Base-by-base conservation (phyloP, 169 alveolate species). In the Plasmodium berghei region DNA sequence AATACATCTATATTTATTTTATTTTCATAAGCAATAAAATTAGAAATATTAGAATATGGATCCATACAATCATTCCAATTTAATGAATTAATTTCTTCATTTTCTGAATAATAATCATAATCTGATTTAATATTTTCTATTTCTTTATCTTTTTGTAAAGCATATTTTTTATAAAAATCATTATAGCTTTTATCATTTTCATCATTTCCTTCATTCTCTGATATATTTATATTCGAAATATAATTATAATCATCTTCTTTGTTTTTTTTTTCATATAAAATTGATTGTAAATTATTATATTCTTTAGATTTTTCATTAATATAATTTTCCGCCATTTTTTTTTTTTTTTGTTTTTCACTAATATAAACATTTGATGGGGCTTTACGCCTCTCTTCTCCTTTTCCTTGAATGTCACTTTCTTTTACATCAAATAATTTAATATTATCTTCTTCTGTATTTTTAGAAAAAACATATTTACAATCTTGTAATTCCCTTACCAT, bases 401-500 rank as follows among this genome's bases (percentile, higher is more conserved):
- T 58, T 59, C 70, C 71, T 40, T 66, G n/a, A 54, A 73, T 72
- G n/a, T 46, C 63, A 46, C 24, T 77, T 55, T 83, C 92, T 52
- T 75, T 91, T 34, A 18, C 90, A 55, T 80, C 90, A 72, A 85
- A 92, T 42, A 73, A 72, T 18, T 56, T 55, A 40, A 72, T 55
- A 70, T 91, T 90, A 14, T 92, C 94, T 26, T 86, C 74, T 45
- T 91, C 92, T 9, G 67, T 55, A 22, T 69, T 42, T 42, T 92
- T 72, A 72, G 88, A 73, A 66, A 54, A 89, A 63, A 69, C 64
- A 72, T 87, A 58, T 16, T 74, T 58, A 9, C 72, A 45, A 40
- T 92, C 95, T 83, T 96, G 97, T 48, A 97, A 93, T 46, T 93
- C 94, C 70, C 98, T 94, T 9, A 95, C 98, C 96, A 97, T 93